Base-by-base conservation (phyloP, 768 basidiomycete genomes). In the Lentinula detonsa region DNA sequence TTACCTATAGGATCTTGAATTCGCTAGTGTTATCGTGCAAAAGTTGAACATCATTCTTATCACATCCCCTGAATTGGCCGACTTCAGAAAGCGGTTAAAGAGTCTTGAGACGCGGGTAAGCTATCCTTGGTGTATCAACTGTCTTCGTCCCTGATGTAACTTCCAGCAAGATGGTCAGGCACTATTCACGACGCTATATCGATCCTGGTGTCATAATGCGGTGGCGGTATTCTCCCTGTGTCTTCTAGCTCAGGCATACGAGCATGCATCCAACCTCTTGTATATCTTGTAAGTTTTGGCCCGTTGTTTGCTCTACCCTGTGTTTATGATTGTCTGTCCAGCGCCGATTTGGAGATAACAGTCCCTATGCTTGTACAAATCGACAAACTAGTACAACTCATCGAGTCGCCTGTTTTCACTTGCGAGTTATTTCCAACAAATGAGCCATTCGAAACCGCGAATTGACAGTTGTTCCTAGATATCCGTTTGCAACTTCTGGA, bases 131-230 rank as follows among this genome's bases (percentile, higher is more conserved):
- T 48, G n/a, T 9, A 60, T 15, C 37, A 35, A 31, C 52, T 40
- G 45, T 23, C 9, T 28, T 43, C 34, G 49, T 18, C 16, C 48
- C 52, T 23, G 48, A 15, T 50, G 23, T 31, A 45, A 33, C 54
- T n/a, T 56, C 37, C 61, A 88, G 86, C 88, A 96, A 91, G 97
- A 99, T 65, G 95, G 96, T 2, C 97, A 98, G 75, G 91, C 91
- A 15, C 72, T 99, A 21, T 99, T 98, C 71, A 92, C 91, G 10
- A 92, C 90, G 0, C 76, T 99, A 3, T 99, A 99, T 68, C 83
- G 93, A 18, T 98, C 95, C 18, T 99, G 97, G 97, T 98, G 95
- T 71, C 97, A 99, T 67, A 98, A 98, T 69, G 91, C 96, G 1
- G 95, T 98, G 46, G 90, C 97, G 0, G 94, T 94, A 1, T 97